Base-by-base conservation (phyloP, 768 basidiomycete genomes). In the Panus rudis region DNA sequence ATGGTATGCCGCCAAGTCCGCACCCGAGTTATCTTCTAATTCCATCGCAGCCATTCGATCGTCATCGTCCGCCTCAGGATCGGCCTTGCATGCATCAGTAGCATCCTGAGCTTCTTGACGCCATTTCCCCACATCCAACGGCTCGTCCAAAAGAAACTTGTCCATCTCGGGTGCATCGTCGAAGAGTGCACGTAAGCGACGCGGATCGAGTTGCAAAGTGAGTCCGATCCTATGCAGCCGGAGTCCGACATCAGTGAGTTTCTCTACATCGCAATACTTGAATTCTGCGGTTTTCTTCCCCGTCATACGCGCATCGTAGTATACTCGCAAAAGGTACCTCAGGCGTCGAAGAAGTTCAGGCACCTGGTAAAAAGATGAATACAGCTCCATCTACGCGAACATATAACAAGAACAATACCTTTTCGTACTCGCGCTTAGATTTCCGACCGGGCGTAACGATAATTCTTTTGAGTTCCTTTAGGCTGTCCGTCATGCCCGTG, bases 41-140 rank as follows among this genome's bases (percentile, higher is more conserved):
- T 61, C 51, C 19, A 16, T n/a, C 6, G 45, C 40, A 3, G 39
- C 42, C 38, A 46, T 27, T 4, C 56, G 54, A 20, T 59, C 56
- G 10, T 49, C 48, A 34, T 54, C 56, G 26, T 58, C 53, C 2
- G 58, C 42, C 31, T 63, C 58, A 28, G 45, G 40, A 37, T 61
- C 57, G 8, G 43, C 52, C 6, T 50, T 46, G n/a, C 58, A 51
- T 4, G 40, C 42, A 21, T 48, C 20, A 16, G 43, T 45, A 35
- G 43, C 25, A 4, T 20, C 30, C 10, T 44, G 33, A 10, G 61
- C 56, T 4, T 49, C 39, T 4, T 42, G 20, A 14, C 61, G 58
- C 41, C 49, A 58, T n/a, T 38, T 30, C 7, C 56, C 61, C 37
- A 63, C 28, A 43, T 63, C 58, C 19, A 61, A 39, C 2, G 57